Evolutionary conservation across 2,329 filamentous ascomycete species (phyloP).

Genomic region (Alternaria conjuncta): DNA sequence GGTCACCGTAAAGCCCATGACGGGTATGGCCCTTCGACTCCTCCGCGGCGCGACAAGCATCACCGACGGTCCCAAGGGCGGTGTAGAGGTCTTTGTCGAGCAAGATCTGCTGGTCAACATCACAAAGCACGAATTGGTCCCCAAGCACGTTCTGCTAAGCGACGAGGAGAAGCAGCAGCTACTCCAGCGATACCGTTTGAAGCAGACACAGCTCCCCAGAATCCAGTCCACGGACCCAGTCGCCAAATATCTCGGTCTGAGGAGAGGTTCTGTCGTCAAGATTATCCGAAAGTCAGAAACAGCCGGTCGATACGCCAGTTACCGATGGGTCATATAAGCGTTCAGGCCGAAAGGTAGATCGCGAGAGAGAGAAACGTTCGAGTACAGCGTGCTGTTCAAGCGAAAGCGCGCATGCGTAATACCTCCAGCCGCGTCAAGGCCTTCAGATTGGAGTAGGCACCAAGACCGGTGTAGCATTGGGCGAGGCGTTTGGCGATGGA

Average conservation of each 20-base stretch:
- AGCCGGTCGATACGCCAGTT: constrained; percentile 94
- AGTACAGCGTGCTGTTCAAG: background rate
- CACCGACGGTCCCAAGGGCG: constrained; percentile 69
- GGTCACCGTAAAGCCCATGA: constrained; percentile 82
- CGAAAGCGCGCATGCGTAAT: background rate
- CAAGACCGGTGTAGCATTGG: constrained; percentile 27
- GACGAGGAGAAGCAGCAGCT: constrained; percentile 86
- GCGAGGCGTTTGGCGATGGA: constrained; percentile 39
- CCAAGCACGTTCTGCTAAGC: constrained; percentile 88
- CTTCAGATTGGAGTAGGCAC: background rate
- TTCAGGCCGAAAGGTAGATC: background rate
- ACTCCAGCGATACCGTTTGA: constrained; percentile 88
- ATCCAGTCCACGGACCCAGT: constrained; percentile 93
- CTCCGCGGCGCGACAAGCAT: constrained; percentile 39
- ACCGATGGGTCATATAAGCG: constrained; percentile 68
- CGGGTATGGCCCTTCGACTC: constrained; percentile 69
- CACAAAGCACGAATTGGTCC: constrained; percentile 95
- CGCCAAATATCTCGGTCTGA: constrained; percentile 86
- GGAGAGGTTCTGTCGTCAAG: constrained; percentile 94
- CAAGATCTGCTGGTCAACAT: constrained; percentile 97
- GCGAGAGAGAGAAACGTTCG: background rate
- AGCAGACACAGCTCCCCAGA: constrained; percentile 94
- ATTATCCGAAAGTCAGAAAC: constrained; percentile 97
- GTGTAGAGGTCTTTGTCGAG: constrained; percentile 95
- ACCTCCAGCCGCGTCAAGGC: background rate